Evolutionary conservation across 805 yeast species (phyloP), one percentile per base, ranked within the genome.

Genomic region (Candida boidinii): DNA sequence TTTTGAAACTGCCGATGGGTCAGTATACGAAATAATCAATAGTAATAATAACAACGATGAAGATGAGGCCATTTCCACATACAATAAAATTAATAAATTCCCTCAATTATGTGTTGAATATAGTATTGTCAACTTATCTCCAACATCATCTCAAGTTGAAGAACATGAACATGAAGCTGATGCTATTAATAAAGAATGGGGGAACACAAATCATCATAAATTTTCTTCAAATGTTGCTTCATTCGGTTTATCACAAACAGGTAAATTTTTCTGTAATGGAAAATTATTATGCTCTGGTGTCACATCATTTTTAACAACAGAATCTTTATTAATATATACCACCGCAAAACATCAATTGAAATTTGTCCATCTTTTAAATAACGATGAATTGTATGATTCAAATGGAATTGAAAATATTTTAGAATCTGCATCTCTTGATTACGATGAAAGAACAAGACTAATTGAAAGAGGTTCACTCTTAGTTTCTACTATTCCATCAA

Each of bases 391-490:
- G 12, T 44, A 46, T 33, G 42, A 40, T 14, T 40, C 39, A 5
- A 32, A 31, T 8, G 41, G 45, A 12, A 25, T 28, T 13, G 42
- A 37, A n/a, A 36, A 43, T 18, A 12, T 37, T 1, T 25, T 37
- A 11, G 44, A 36, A n/a, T 18, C 34, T 7, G 28, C 30, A 11
- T 33, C 36, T 5, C 38, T 37, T 10, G 39, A 36, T 23, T 47
- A 54, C 21, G 96, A 86, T 54, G 98, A 90, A 60, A 74, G 96
- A 58, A 69, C 80, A 12, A 74, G 99, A 46, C 74, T 79, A 37
- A 79, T 92, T 34, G 99, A 92, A 58, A 70, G 96, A 43, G 97
- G 98, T 1, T 86, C 96, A 0, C 46, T 82, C n/a, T 57, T 92
- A 30, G 85, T 90, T 0, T 66, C 87, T 25, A 74, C 75, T 2